Conservation (phyloP, 2,329 filamentous ascomycete species). For the Fusarium pilosicola region DNA sequence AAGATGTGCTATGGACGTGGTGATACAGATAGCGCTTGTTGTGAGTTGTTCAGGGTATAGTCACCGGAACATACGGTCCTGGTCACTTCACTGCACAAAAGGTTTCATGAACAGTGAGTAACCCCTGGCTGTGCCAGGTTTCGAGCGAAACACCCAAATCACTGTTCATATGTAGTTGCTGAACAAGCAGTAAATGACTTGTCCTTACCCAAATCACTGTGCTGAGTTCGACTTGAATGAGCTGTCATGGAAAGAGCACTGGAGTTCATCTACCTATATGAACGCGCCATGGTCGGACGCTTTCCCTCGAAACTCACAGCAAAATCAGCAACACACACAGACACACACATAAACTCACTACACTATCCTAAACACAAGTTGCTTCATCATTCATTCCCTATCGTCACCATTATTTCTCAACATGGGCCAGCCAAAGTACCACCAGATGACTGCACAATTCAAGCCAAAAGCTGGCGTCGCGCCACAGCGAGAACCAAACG, state of each 20-base stretch:
- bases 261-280: neutral
- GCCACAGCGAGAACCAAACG: neutral
- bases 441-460: neutral
- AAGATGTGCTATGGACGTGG: accelerated
- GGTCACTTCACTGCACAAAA: neutral
- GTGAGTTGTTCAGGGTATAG: too few species aligned
- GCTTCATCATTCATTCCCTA: accelerated
- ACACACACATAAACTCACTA: too few species aligned
- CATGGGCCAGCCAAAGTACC: neutral
- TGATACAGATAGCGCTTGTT: too few species aligned
- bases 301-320: too few species aligned
- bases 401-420: accelerated
- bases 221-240: accelerated
- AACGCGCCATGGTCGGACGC: accelerated
- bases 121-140: neutral
- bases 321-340: neutral
- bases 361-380: neutral
- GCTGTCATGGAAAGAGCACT: neutral
- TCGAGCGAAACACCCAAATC: neutral
- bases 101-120: neutral
- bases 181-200: neutral
- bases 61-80: neutral
- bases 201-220: neutral
- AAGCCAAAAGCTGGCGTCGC: neutral
- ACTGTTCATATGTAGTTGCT: neutral